Percentiles rank a stretch among this genome's conserved stretches.
These are phyloP conservation scores for Coriaria nepalensis DNA, from an alignment of 306 rosid genomes.

Conservation along the genomic window DNA sequence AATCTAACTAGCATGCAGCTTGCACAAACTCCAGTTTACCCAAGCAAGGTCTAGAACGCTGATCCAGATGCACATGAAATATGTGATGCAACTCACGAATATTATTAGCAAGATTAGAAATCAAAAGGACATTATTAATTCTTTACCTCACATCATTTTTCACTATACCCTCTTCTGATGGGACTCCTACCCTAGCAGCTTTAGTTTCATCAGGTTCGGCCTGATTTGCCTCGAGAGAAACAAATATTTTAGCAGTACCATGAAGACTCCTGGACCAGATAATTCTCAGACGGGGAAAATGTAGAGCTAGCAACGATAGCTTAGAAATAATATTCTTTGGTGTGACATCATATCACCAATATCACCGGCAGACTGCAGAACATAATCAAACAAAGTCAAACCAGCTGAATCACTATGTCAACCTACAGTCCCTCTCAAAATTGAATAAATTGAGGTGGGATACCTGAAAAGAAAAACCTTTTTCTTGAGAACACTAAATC, in stretches of 20 bases:
- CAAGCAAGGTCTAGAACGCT: too few species aligned
- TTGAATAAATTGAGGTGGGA: constrained; percentile 1
- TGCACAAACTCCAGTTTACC: too few species aligned
- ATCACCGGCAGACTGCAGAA: constrained; percentile 79
- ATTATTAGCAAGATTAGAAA: too few species aligned
- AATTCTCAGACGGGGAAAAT: constrained; percentile 82
- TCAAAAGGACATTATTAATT: too few species aligned
- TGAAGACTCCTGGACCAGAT: constrained; percentile 94
- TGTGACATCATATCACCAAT: constrained; percentile 88
- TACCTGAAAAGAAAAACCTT: constrained; percentile 98
- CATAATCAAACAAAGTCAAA: constrained; percentile 15
- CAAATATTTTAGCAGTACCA: constrained; percentile 86
- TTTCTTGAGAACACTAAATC: constrained; percentile 92
- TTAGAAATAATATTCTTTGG: constrained; percentile 82
- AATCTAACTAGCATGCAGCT: too few species aligned
- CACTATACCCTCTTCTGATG: constrained; percentile 85
- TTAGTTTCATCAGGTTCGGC: constrained; percentile 83
- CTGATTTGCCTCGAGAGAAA: constrained; percentile 80
- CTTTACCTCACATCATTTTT: constrained; percentile 81
- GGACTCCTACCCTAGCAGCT: constrained; percentile 90
- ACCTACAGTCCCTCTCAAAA: neutral
- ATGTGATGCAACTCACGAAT: too few species aligned
- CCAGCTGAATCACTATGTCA: constrained; percentile 7
- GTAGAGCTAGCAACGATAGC: constrained; percentile 77
- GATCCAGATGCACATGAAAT: too few species aligned